Evolutionary conservation across 1,284 basidiomycete species (phyloP), one percentile per base, ranked within the genome.

Genomic region (Pulveroboletus ridleyi): DNA sequence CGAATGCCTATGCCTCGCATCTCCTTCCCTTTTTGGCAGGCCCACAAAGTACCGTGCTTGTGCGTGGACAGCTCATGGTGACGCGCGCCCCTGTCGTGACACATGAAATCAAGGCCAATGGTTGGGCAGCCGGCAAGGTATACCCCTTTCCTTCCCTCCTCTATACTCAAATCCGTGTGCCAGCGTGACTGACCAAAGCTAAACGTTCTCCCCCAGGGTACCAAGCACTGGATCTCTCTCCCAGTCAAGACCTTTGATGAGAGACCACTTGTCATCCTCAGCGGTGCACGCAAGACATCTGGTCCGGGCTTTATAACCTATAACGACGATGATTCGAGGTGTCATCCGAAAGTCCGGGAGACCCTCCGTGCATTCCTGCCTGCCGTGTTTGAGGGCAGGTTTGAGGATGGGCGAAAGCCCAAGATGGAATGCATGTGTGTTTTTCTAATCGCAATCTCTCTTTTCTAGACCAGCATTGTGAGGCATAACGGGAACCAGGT

Each of bases 151-250:
- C 29, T 8, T 6, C n/a, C 35, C 6, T 22, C 22, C 39, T 39
- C 29, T n/a, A n/a, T n/a, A n/a, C n/a, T n/a, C n/a, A n/a, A 46
- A 7, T 18, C 9, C 11, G 23, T 18, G 22, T 42, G 7, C 25
- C n/a, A n/a, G n/a, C n/a, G n/a, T n/a, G 15, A 18, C 50, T 53
- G 0, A 44, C n/a, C 50, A 33, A n/a, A 54, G 15, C n/a, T n/a
- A n/a, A n/a, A 4, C 33, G 14, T 6, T 22, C 20, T 4, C 8
- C 8, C 23, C 22, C 56, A 74, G 60, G 87, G 85, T 0, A 85
- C 80, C 67, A 89, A 92, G 70, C 95, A 95, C 73, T 94, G 91
- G 87, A 93, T 94, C 71, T 88, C 91, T n/a, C 82, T 92, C 41
- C 88, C 91, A 15, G 70, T 84, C 42, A 66, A 67, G 29, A 62